Evolutionary conservation across 2,329 filamentous ascomycete genomes (phyloP).

Genomic region (Fusarium transvaalense): DNA sequence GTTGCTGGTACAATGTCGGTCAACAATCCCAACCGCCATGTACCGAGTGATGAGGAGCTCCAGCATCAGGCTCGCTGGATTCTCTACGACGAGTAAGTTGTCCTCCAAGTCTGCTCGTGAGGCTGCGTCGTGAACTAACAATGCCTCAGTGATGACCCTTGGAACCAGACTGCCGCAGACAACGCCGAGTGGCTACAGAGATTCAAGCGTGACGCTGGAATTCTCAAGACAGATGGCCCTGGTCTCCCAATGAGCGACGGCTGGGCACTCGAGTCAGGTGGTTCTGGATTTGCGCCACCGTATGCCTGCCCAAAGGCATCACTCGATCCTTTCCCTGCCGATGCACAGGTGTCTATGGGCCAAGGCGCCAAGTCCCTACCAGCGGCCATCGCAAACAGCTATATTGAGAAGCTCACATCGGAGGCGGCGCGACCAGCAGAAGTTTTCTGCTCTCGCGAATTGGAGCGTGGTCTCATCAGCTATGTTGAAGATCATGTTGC

Average conservation of each 20-base stretch:
- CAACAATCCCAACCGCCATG: conserved; percentile 70
- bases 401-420: conserved; percentile 59
- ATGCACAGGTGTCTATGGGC: conserved; percentile 52
- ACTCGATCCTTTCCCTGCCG: conserved; percentile 53
- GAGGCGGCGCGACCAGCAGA: conserved; percentile 61
- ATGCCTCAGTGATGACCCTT: conserved; percentile 67
- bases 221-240: conserved; percentile 63
- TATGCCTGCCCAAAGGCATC: conserved; percentile 62
- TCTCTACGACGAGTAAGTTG: conserved; percentile 71
- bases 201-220: conserved; percentile 70
- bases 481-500: conserved; percentile 60
- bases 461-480: conserved; percentile 66
- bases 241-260: conserved; percentile 59
- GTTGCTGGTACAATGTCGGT: conserved; percentile 66
- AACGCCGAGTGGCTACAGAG: conserved; percentile 73
- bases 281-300: conserved; percentile 68
- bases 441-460: conserved; percentile 70
- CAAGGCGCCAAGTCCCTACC: conserved; percentile 58
- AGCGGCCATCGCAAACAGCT: conserved; percentile 62
- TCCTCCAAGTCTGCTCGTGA: conserved; percentile 17
- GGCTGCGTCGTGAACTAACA: conserved; percentile 33
- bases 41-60: conserved; percentile 72
- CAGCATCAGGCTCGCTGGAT: conserved; percentile 74
- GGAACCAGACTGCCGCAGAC: conserved; percentile 74
- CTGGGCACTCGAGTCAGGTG: conserved; percentile 65